A percentile compares a stretch with the other conserved stretches of the same genome.
These are phyloP conservation scores for Musa acuminata DNA, from an alignment of 176 grass and related monocot genomes.

Conservation along the genomic window DNA sequence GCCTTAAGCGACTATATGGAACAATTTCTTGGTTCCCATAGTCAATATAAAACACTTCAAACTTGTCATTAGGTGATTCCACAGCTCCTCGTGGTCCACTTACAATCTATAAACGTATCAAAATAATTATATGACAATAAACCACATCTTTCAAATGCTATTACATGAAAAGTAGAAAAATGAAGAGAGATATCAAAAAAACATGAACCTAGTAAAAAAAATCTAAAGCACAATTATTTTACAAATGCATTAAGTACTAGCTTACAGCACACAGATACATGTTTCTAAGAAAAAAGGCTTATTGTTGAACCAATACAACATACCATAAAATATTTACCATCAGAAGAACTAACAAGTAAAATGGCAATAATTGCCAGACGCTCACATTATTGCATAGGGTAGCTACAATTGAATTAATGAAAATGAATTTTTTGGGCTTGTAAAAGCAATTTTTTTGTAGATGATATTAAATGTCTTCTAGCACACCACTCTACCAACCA, in stretches of 20 bases:
- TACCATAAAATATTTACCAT: no score
- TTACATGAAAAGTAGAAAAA: neutral
- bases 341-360: no score
- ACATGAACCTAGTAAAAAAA: neutral
- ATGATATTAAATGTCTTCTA: neutral
- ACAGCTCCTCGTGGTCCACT: slow-evolving; percentile 76
- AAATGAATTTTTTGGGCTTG: no score
- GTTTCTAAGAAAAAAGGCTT: neutral
- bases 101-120: slow-evolving; percentile 51
- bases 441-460: no score
- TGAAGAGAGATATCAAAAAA: neutral
- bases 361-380: no score
- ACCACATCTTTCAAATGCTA: neutral
- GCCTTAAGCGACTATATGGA: slow-evolving; percentile 60
- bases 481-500: neutral
- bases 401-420: no score
- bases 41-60: slow-evolving; percentile 96
- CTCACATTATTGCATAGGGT: no score
- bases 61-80: slow-evolving; percentile 61
- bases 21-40: slow-evolving; percentile 93
- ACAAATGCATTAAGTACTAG: neutral
- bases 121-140: slow-evolving; percentile 1
- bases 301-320: no score
- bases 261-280: neutral
- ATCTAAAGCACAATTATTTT: neutral